Evolutionary conservation across 164 flowering plant species (phyloP).

Genomic region (Piper betle): DNA sequence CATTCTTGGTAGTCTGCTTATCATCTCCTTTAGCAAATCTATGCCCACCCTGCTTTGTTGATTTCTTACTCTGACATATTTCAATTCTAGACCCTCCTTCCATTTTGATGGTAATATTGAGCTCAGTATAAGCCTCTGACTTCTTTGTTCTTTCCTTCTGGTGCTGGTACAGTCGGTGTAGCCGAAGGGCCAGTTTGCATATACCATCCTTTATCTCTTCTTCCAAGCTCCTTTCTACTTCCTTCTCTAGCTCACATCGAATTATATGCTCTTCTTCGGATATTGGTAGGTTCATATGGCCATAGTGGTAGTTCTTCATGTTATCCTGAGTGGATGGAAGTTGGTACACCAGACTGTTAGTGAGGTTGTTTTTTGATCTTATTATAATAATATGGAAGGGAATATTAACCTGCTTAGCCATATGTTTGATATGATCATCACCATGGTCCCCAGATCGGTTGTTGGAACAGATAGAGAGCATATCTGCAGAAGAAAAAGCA

Average conservation of each 20-base stretch:
- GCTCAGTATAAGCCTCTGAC: conserved; percentile 18
- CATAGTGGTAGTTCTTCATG: no score
- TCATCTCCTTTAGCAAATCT: conserved; percentile 3
- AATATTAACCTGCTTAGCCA: no score
- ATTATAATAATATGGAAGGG: no score
- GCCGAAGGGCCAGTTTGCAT: conserved; percentile 35
- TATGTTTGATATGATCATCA: no score
- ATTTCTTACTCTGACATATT: conserved; percentile 39
- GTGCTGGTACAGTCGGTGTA: conserved; percentile 42
- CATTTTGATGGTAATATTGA: conserved; percentile 40
- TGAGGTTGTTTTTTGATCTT: no score
- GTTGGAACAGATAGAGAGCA: no score
- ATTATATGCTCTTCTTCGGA: conserved; percentile 33
- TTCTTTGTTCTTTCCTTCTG: conserved; percentile 20
- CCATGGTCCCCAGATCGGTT: no score
- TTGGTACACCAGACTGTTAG: no score
- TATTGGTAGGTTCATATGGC: no score
- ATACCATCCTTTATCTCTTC: conserved; percentile 61
- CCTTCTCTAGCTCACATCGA: conserved; percentile 37
- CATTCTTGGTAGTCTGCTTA: conserved; percentile 3
- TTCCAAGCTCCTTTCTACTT: conserved; percentile 46
- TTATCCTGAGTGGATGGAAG: no score
- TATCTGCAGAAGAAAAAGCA: no score
- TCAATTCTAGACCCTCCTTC: conserved; percentile 47
- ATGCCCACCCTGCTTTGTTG: neutral